A percentile compares a stretch with the other conserved stretches of the same genome.
phyloP scores from a whole-genome alignment of 345 rosid genomes.

The Eucalyptus polybractea region DNA sequence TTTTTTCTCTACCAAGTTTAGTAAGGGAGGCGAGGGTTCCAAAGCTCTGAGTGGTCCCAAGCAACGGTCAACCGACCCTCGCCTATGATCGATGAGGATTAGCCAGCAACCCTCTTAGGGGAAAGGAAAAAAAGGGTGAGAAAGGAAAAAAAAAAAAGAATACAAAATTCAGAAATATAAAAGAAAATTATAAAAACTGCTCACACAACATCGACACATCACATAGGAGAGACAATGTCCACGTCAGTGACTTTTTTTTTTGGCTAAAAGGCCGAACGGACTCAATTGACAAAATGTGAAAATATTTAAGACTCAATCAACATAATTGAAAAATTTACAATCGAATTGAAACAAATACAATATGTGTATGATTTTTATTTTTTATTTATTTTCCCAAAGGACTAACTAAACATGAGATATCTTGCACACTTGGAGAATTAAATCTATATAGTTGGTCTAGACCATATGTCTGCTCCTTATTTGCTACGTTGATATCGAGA shows the following conservation, averaged over 20 bases:
- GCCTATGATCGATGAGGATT: too few relatives aligned
- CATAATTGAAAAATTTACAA: accelerated
- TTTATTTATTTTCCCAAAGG: background rate
- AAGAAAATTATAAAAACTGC: too few relatives aligned
- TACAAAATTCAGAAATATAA: too few relatives aligned
- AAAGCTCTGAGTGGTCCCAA: accelerated
- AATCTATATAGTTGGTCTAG: background rate
- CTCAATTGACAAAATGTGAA: too few relatives aligned
- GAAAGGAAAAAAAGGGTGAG: too few relatives aligned
- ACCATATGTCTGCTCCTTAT: background rate
- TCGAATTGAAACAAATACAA: accelerated
- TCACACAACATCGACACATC: accelerated
- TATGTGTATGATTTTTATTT: too few relatives aligned
- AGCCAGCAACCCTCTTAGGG: too few relatives aligned
- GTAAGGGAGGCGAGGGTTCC: too few relatives aligned
- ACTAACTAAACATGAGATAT: background rate
- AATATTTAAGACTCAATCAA: accelerated
- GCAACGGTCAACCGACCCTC: accelerated
- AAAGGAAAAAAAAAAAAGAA: too few relatives aligned
- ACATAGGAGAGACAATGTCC: accelerated
- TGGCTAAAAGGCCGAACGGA: accelerated
- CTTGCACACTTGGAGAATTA: background rate
- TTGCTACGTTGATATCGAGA: background rate
- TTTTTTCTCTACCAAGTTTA: too few relatives aligned
- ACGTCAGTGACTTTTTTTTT: accelerated